These are phyloP conservation scores for Schizonepeta tenuifolia DNA, from an alignment of 257 asterid species.

Conservation along the genomic window DNA sequence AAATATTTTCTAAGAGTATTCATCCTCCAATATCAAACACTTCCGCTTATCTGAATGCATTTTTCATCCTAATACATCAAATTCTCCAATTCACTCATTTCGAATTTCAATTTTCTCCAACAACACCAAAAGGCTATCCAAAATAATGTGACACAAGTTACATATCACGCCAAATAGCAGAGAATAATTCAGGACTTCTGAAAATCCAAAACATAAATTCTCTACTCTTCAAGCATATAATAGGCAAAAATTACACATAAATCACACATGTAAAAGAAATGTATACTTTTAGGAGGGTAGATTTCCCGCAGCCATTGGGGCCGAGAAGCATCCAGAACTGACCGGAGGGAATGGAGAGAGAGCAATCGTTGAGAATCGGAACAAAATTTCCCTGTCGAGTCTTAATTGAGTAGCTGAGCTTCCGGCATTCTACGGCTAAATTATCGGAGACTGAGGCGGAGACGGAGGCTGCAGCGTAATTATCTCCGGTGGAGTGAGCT, in stretches of 20 bases:
- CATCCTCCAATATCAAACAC: background rate
- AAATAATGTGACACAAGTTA: background rate
- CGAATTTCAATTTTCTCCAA: background rate
- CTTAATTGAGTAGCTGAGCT: constrained; percentile 60
- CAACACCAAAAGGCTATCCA: background rate
- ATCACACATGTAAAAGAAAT: background rate
- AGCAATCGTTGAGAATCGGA: constrained; percentile 80
- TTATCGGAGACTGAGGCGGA: constrained; percentile 35
- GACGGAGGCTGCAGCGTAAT: background rate
- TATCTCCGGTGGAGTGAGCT: constrained; percentile 38
- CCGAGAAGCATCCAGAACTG: constrained; percentile 99
- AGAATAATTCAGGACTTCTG: background rate
- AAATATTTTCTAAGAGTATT: background rate
- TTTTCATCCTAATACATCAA: background rate
- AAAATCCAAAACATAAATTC: background rate
- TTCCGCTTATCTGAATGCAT: background rate
- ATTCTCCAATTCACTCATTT: background rate
- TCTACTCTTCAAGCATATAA: background rate
- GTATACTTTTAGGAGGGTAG: constrained; percentile 82
- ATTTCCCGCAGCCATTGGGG: constrained; percentile 94
- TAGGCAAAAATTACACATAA: background rate
- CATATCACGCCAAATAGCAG: background rate
- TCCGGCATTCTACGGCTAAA: constrained; percentile 64
- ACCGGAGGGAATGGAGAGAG: constrained; percentile 75
- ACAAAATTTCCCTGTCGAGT: constrained; percentile 52